These are phyloP conservation scores for Arachis hypogaea DNA, from an alignment of 306 rosid species.

Conservation along the genomic window DNA sequence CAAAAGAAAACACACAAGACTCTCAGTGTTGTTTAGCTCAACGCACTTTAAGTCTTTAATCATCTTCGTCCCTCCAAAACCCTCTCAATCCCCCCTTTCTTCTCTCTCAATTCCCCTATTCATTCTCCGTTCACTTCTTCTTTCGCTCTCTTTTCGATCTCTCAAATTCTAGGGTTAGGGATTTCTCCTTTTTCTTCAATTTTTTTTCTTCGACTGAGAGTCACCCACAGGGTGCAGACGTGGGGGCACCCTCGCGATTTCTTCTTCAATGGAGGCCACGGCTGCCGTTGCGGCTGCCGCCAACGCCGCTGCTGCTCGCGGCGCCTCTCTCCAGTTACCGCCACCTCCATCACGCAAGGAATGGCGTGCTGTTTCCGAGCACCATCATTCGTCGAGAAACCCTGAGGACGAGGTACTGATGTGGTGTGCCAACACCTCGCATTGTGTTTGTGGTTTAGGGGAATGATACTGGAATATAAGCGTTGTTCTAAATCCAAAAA, in stretches of 20 bases:
- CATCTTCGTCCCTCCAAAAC: slow-evolving; percentile 44
- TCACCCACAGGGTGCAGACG: slow-evolving; percentile 34
- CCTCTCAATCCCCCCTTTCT: slow-evolving; percentile 20
- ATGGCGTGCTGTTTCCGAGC: slow-evolving; percentile 89
- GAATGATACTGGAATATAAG: not conserved
- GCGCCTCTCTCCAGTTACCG: slow-evolving; percentile 65
- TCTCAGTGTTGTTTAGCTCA: not conserved
- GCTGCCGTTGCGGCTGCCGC: slow-evolving; percentile 53
- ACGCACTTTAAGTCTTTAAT: not conserved
- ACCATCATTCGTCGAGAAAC: slow-evolving; percentile 71
- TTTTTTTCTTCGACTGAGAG: not conserved
- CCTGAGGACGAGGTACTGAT: slow-evolving; percentile 73
- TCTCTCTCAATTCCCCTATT: slow-evolving; percentile 13
- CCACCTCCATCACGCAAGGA: slow-evolving; percentile 61
- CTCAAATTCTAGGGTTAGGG: slow-evolving; percentile 67
- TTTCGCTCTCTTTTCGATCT: not conserved
- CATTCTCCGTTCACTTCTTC: not conserved
- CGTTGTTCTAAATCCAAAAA: not conserved
- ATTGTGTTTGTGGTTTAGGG: slow-evolving; percentile 37
- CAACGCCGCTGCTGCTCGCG: slow-evolving; percentile 46
- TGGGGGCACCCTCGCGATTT: slow-evolving; percentile 41
- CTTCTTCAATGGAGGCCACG: slow-evolving; percentile 77
- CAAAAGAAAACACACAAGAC: not conserved
- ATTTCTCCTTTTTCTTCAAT: slow-evolving; percentile 28
- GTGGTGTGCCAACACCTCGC: slow-evolving; percentile 34